Percentiles rank a stretch among this genome's conserved stretches.
Conservation (phyloP, 148 eudicot genomes). For the Euryodendron excelsum region DNA sequence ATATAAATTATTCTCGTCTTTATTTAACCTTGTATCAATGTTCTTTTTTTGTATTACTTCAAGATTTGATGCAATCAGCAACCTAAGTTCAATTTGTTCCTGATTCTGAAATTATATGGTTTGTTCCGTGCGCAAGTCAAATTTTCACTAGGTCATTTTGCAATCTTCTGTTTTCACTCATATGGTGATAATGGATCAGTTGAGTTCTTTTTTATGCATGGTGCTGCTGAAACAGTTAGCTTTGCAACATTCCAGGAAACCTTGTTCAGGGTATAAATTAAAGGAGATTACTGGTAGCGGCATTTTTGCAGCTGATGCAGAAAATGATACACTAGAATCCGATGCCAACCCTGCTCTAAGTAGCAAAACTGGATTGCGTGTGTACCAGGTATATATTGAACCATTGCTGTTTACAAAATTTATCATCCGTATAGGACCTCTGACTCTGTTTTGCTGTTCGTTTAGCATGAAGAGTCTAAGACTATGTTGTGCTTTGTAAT, state of each 20-base stretch:
- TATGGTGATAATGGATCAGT: not conserved
- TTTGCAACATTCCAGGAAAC: slow-evolving; percentile 59
- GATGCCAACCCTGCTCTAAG: slow-evolving; percentile 45
- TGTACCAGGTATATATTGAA: slow-evolving; percentile 62
- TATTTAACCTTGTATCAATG: not conserved
- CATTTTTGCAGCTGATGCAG: slow-evolving; percentile 57
- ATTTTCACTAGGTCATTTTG: not conserved
- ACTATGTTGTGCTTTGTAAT: not conserved
- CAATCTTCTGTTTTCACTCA: slow-evolving; percentile 8
- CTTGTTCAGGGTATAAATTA: slow-evolving; percentile 74
- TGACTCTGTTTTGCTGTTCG: not conserved
- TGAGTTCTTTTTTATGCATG: not conserved
- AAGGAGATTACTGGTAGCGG: slow-evolving; percentile 93
- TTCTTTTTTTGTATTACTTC: not conserved
- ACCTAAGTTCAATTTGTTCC: not conserved
- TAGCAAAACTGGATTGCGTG: slow-evolving; percentile 66
- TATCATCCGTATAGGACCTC: not conserved
- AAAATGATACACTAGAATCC: slow-evolving; percentile 42
- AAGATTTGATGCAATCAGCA: not conserved
- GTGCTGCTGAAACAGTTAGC: slow-evolving; percentile 1
- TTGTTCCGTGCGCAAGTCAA: not conserved
- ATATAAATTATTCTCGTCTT: not conserved
- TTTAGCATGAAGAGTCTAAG: not conserved
- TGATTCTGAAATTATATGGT: not conserved
- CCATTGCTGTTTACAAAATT: not conserved